Base-by-base conservation (phyloP, 371 early-diverging fungal species). In the Mucor saturninus region DNA sequence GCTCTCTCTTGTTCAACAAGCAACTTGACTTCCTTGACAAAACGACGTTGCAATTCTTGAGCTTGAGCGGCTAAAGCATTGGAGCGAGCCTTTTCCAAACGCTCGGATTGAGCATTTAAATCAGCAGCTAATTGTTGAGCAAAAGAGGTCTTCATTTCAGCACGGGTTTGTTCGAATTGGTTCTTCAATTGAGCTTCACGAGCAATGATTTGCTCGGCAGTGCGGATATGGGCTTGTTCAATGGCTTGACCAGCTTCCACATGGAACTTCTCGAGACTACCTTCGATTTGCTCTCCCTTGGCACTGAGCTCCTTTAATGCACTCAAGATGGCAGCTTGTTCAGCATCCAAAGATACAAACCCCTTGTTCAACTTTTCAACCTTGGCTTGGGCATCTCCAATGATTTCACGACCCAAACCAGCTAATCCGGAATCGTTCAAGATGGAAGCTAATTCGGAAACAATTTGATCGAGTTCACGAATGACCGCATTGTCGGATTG, bases 1-100 rank as follows among this genome's bases (percentile, higher is more conserved):
- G 86, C 87, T 42, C 97, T 86, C 79, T 96, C 97, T 54, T 87
- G 79, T 62, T 96, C 97, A 15, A 96, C 91, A 21, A 89, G 75
- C 28, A 81, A 72, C 60, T 86, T 88, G 70, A 92, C 87, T 69
- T 92, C 83, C 28, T 87, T 77, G 43, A 79, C 73, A 82, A 84
- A 87, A 28, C 80, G 76, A 35, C 83, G 79, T 73, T 85, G 80
- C 65, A 85, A 68, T 42, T 77, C 81, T 26, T 74, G 71, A 29
- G 76, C 80, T 58, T 85, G 83, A 43, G 70, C 70, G 31, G 66
- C 40, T 58, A 83, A 56, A 50, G 76, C 76, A 42, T 80, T 72
- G 54, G 61, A 51, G 48, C 79, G 81, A 51, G 79, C 77, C 57
- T 75, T 58, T 21, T 72, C 75, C 49, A 77, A 65, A 30, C 66